phyloP scores from a whole-genome alignment of 768 basidiomycete species.

The Galerina marginata region DNA sequence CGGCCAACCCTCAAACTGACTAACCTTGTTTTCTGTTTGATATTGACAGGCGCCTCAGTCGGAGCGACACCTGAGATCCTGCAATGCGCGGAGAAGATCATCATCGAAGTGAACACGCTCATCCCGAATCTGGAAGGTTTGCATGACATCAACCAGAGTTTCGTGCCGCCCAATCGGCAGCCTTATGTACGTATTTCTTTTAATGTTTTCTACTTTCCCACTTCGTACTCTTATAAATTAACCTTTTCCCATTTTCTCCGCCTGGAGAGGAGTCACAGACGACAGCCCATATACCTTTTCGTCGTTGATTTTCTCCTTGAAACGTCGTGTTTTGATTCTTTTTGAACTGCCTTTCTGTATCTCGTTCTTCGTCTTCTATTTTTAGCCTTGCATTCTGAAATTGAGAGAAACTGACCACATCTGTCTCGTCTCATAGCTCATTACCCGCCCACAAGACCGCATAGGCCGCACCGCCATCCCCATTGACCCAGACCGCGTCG shows the following conservation, averaged over 20 bases:
- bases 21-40: too few species aligned
- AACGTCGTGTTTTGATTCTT: not conserved
- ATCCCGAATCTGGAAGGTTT: conserved; percentile 53
- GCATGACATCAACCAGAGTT: conserved; percentile 53
- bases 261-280: too few species aligned
- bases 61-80: conserved; percentile 55
- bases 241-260: too few species aligned
- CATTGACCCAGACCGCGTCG: conserved; percentile 53
- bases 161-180: conserved; percentile 47
- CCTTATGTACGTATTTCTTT: conserved; percentile 38
- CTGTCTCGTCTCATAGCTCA: too few species aligned
- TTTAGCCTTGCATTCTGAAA: too few species aligned
- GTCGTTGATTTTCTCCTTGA: conserved; percentile 9
- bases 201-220: not conserved
- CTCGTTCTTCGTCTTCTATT: too few species aligned
- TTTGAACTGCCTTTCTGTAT: too few species aligned
- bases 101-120: conserved; percentile 54
- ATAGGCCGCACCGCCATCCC: conserved; percentile 51
- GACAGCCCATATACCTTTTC: not conserved
- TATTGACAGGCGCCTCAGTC: conserved; percentile 44
- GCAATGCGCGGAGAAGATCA: conserved; percentile 53
- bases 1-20: too few species aligned
- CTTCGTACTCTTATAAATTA: not conserved
- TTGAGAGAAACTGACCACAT: too few species aligned
- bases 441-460: conserved; percentile 48